These are phyloP conservation scores for Ophiostoma sp. DNA, from an alignment of 2,329 filamentous ascomycete species.

Conservation along the genomic window DNA sequence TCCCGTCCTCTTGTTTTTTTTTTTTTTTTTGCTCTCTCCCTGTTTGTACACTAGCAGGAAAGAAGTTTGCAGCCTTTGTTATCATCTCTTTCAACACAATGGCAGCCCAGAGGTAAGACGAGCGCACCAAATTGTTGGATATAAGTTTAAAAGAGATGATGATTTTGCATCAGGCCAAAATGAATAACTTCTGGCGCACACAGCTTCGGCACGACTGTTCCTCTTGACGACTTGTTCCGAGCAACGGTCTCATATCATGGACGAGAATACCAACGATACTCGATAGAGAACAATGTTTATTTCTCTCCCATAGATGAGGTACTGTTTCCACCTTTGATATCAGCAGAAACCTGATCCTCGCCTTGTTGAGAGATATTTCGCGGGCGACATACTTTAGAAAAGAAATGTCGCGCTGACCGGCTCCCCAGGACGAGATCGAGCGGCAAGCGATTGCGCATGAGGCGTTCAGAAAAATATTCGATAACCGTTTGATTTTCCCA, in stretches of 20 bases:
- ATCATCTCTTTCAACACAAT: background rate
- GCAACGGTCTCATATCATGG: conserved; percentile 57
- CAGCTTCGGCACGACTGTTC: conserved; percentile 46
- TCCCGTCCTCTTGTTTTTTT: too few species aligned
- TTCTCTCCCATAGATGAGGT: conserved; percentile 69
- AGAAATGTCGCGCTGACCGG: background rate
- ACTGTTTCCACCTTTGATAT: conserved; percentile 24
- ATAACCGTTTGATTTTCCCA: conserved; percentile 64
- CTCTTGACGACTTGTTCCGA: conserved; percentile 54
- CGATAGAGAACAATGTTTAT: conserved; percentile 59
- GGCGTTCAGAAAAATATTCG: conserved; percentile 59
- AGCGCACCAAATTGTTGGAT: background rate
- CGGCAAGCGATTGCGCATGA: conserved; percentile 59
- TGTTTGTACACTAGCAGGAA: background rate
- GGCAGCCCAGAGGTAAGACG: background rate
- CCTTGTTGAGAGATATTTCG: background rate
- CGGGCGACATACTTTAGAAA: background rate
- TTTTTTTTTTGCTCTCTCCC: background rate
- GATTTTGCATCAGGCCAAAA: background rate
- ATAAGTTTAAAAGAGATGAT: background rate
- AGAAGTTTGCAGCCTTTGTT: background rate
- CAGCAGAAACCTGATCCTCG: background rate
- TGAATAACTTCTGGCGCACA: conserved; percentile 12
- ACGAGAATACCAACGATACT: conserved; percentile 62
- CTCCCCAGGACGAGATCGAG: conserved; percentile 58